phyloP scores from a whole-genome alignment of 1,284 basidiomycete genomes.

The Apiotrichum mycotoxinovorans region DNA sequence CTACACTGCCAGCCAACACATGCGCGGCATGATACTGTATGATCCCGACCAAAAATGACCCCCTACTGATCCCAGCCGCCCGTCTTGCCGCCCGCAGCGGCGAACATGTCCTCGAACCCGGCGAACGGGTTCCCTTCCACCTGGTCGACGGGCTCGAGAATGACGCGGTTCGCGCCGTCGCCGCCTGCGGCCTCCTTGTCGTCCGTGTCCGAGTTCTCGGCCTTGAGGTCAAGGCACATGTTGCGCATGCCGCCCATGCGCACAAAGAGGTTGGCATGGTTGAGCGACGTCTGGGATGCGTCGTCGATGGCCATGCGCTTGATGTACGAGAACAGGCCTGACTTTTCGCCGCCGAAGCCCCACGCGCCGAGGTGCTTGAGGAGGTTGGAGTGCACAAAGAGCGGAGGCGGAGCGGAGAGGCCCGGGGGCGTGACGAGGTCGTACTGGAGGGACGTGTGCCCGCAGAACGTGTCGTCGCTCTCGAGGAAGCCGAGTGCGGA shows the following conservation, averaged over 20 bases:
- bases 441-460: conserved; percentile 48
- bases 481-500: conserved; percentile 44
- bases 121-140: conserved; percentile 36
- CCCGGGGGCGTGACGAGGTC: conserved; percentile 32
- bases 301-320: conserved; percentile 38
- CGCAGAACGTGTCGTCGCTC: conserved; percentile 48
- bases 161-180: conserved; percentile 20
- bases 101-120: conserved; percentile 44
- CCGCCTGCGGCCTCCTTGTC: not conserved
- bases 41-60: too few species aligned
- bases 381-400: conserved; percentile 50
- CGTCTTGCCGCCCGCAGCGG: conserved; percentile 39
- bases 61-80: conserved; percentile 40
- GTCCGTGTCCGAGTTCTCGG: conserved; percentile 16
- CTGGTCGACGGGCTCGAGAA: conserved; percentile 25
- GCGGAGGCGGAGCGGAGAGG: conserved; percentile 32
- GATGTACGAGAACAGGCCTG: conserved; percentile 43
- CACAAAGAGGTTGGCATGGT: conserved; percentile 43
- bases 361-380: conserved; percentile 49
- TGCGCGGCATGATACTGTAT: too few species aligned
- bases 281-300: conserved; percentile 31
- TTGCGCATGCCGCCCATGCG: conserved; percentile 43
- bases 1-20: too few species aligned
- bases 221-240: conserved; percentile 48
- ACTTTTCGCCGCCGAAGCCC: not conserved